phyloP scores from a whole-genome alignment of 805 yeast species.

The Yarrowia sp. region DNA sequence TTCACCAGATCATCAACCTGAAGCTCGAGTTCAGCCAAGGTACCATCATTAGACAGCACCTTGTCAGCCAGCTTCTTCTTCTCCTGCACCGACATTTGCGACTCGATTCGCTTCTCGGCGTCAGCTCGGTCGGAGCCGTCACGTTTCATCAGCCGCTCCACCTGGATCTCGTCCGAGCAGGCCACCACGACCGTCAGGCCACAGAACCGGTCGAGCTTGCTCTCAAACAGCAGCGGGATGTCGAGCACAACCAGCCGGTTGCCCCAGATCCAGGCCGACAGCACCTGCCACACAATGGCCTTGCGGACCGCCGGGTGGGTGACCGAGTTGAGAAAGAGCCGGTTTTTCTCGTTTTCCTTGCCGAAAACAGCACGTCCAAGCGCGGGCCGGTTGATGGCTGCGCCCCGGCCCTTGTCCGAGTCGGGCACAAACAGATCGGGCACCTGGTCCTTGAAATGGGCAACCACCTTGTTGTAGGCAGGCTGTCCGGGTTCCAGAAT shows the following conservation, averaged over 20 bases:
- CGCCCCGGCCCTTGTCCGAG: slow-evolving; percentile 45
- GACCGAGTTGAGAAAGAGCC: slow-evolving; percentile 69
- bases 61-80: slow-evolving; percentile 68
- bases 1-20: slow-evolving; percentile 55
- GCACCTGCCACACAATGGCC: slow-evolving; percentile 65
- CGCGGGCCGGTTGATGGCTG: slow-evolving; percentile 67
- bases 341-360: slow-evolving; percentile 56
- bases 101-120: slow-evolving; percentile 70
- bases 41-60: slow-evolving; percentile 67
- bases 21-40: slow-evolving; percentile 54
- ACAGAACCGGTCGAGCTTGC: slow-evolving; percentile 72
- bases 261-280: slow-evolving; percentile 64
- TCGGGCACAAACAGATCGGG: slow-evolving; percentile 57
- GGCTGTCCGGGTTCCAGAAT: slow-evolving; percentile 81
- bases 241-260: slow-evolving; percentile 74
- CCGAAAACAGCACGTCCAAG: slow-evolving; percentile 83
- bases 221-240: slow-evolving; percentile 88
- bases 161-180: slow-evolving; percentile 64
- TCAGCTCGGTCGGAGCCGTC: slow-evolving; percentile 72
- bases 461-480: slow-evolving; percentile 72
- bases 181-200: slow-evolving; percentile 73
- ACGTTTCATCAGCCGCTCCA: slow-evolving; percentile 66
- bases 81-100: slow-evolving; percentile 74
- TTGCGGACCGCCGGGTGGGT: slow-evolving; percentile 87
- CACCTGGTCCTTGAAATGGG: slow-evolving; percentile 62